Evolutionary conservation across 2,329 filamentous ascomycete species (phyloP), one percentile per base, ranked within the genome.

Genomic region (Calonectria crousiana): DNA sequence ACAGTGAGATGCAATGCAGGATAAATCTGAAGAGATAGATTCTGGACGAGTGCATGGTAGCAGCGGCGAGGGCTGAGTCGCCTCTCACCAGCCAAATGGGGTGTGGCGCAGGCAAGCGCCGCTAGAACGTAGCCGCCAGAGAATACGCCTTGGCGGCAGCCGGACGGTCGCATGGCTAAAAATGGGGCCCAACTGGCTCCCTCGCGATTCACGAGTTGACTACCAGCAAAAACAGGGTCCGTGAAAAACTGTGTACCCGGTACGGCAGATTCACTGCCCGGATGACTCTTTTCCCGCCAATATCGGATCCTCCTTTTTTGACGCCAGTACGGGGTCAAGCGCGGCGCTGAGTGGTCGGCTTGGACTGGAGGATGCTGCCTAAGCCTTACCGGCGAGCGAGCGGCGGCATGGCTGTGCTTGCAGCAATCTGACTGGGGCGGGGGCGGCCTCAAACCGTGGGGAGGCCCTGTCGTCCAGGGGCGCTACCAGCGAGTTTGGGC

Each of bases 121-220:
- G 23, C 23, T 18, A 10, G 6, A 26, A 16, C 6, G 14, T 41
- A 38, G 23, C 18, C 26, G 56, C 36, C 56, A 28, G 18, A 18
- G 38, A 49, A 65, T 34, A 65, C 28, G 60, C 60, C 60, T 65
- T n/a, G 28, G 60, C 60, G 38, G 60, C 41, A 32, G 60, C 60
- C 56, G 20, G 2, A 30, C 14, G 4, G 14, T 28, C 26, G 51
- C 26, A 20, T 53, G 26, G 34, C 23, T 41, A 62, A 62, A n/a
- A 47, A 47, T 47, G 44, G 44, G 41, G 3, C 44, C 51, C 14
- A 6, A 23, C 23, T 38, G 32, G 32, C 44, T 47, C 4, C 44
- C 44, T 11, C 2, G n/a, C 11, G n/a, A 47, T 23, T 47, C 9
- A 47, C 44, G 4, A 6, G 6, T 10, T n/a, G 18, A 2, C 41